Conservation (phyloP, 2,329 filamentous ascomycete species). For the Neofusicoccum ribis region DNA sequence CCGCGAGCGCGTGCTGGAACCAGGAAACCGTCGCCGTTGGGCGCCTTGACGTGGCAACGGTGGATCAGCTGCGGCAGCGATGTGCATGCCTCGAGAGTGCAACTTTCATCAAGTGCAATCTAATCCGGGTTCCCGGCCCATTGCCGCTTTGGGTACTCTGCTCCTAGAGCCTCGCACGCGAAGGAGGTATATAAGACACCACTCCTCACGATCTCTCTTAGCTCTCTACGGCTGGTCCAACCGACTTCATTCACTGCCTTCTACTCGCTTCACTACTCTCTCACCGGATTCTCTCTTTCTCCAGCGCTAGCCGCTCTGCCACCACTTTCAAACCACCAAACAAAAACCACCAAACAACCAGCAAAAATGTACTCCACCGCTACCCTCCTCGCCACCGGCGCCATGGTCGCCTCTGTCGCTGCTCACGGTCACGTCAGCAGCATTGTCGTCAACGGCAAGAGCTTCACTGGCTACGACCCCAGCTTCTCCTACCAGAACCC, state of each 20-base stretch:
- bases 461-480: conserved; percentile 35
- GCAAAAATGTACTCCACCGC: conserved; percentile 30
- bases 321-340: conserved; percentile 5
- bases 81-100: conserved; percentile 7
- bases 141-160: not conserved
- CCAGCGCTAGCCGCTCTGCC: conserved; percentile 12
- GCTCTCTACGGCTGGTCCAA: conserved; percentile 19
- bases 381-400: conserved; percentile 30
- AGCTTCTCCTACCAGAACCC: conserved; percentile 32
- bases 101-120: conserved; percentile 14
- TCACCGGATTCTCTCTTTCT: conserved; percentile 9
- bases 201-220: not conserved
- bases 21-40: not conserved
- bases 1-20: conserved; percentile 4
- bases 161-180: conserved; percentile 5
- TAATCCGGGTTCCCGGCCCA: conserved; percentile 7
- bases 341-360: not conserved
- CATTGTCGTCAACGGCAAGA: conserved; percentile 31
- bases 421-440: conserved; percentile 35
- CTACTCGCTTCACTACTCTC: conserved; percentile 7
- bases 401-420: conserved; percentile 25
- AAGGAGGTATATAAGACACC: conserved; percentile 11
- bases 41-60: conserved; percentile 14
- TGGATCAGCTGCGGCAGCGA: not conserved
- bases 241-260: conserved; percentile 18